phyloP scores from a whole-genome alignment of 306 rosid species.

The Fragaria ananassa region DNA sequence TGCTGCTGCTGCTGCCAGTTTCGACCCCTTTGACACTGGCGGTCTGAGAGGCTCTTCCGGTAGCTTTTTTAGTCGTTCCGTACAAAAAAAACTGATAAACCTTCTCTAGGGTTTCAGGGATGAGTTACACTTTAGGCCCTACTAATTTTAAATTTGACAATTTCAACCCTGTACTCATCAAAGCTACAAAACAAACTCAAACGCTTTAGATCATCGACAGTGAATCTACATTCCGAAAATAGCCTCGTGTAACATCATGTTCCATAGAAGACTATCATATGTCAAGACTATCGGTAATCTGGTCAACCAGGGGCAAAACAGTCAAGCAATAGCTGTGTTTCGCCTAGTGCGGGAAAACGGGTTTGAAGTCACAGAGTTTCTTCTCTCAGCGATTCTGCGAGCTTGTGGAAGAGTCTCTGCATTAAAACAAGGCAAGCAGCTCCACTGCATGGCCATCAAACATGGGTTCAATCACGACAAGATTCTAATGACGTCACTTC shows the following conservation, averaged over 20 bases:
- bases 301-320: constrained; percentile 18
- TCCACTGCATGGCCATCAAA: constrained; percentile 24
- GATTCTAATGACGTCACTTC: constrained; percentile 30
- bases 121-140: no score
- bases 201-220: background rate
- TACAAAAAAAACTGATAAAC: no score
- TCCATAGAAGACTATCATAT: background rate
- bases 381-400: constrained; percentile 28
- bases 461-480: constrained; percentile 20
- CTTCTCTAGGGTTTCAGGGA: no score
- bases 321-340: constrained; percentile 19
- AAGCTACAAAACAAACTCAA: no score
- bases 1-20: no score
- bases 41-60: no score
- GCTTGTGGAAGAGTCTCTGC: constrained; percentile 28
- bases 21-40: no score
- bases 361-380: constrained; percentile 23
- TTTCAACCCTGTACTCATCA: no score
- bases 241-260: background rate
- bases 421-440: constrained; percentile 27
- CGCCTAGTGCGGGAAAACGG: constrained; percentile 18
- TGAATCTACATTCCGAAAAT: background rate
- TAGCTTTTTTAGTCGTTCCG: no score
- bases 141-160: no score
- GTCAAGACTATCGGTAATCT: constrained; percentile 13